phyloP scores from a whole-genome alignment of 768 basidiomycete species.

The Pisolithus albus region DNA sequence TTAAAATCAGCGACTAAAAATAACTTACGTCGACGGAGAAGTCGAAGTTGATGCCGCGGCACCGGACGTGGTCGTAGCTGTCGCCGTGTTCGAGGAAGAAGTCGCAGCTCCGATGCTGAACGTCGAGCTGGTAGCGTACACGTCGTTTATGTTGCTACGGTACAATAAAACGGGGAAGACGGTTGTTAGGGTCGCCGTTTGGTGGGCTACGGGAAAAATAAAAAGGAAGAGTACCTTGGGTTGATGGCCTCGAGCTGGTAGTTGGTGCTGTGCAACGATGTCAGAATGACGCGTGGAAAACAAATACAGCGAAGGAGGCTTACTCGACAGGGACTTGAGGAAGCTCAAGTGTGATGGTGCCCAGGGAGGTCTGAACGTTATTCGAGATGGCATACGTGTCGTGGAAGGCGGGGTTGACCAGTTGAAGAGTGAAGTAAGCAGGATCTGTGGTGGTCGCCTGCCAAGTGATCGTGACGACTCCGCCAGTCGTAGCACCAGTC shows the following conservation, averaged over 20 bases:
- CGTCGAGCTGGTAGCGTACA: constrained; percentile 32
- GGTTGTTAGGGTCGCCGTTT: background rate
- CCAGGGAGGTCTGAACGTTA: constrained; percentile 37
- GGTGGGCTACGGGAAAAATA: background rate
- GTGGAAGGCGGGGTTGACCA: constrained; percentile 46
- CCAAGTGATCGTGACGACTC: constrained; percentile 42
- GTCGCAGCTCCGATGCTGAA: constrained; percentile 37
- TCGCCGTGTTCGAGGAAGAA: constrained; percentile 1
- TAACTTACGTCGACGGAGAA: constrained; percentile 7
- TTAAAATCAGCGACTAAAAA: background rate
- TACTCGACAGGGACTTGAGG: constrained; percentile 45
- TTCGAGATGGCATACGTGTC: constrained; percentile 48
- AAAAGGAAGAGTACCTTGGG: constrained; percentile 25
- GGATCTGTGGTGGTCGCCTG: constrained; percentile 36
- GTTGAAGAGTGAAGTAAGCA: constrained; percentile 35
- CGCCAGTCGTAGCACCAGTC: constrained; percentile 26
- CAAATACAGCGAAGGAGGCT: background rate
- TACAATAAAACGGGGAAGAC: background rate
- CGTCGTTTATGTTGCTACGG: constrained; percentile 37
- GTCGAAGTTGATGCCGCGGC: constrained; percentile 4
- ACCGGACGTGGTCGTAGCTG: constrained; percentile 11
- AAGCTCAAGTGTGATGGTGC: constrained; percentile 32
- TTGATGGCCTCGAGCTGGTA: constrained; percentile 47
- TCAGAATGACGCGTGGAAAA: background rate
- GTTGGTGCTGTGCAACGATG: constrained; percentile 27